Conservation (phyloP, 768 basidiomycete genomes). For the Hortiboletus campestris region DNA sequence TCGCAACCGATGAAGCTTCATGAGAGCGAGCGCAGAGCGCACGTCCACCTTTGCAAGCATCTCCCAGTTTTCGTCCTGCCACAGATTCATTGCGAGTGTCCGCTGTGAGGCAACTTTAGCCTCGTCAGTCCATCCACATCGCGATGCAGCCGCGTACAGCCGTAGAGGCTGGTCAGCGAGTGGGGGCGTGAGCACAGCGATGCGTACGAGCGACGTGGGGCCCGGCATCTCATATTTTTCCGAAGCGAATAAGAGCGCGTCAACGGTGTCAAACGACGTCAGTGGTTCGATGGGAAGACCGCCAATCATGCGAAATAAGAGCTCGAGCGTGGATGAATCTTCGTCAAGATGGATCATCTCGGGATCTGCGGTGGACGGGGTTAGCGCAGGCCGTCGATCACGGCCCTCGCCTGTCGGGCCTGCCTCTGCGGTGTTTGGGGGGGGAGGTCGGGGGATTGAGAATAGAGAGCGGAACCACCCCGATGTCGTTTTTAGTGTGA, state of each 20-base stretch:
- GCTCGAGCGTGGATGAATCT: constrained; percentile 52
- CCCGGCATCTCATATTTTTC: constrained; percentile 75
- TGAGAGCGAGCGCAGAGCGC: constrained; percentile 50
- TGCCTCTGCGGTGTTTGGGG: not conserved
- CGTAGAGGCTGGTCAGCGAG: constrained; percentile 51
- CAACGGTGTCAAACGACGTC: constrained; percentile 51
- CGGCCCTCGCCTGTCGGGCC: not conserved
- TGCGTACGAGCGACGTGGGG: constrained; percentile 56
- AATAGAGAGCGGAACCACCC: constrained; percentile 59
- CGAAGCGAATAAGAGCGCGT: constrained; percentile 57
- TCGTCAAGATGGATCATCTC: constrained; percentile 56
- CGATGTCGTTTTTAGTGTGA: constrained; percentile 58
- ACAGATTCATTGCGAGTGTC: constrained; percentile 54
- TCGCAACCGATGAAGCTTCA: constrained; percentile 53
- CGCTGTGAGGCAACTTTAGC: constrained; percentile 51
- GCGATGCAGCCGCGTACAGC: constrained; percentile 53
- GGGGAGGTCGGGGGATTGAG: constrained; percentile 45
- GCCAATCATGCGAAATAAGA: constrained; percentile 58
- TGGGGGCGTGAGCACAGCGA: constrained; percentile 51
- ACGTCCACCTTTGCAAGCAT: constrained; percentile 49
- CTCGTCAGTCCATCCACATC: constrained; percentile 60
- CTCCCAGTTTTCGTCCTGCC: constrained; percentile 43
- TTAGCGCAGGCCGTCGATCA: constrained; percentile 1
- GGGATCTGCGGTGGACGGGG: constrained; percentile 15
- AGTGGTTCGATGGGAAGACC: constrained; percentile 53